Conservation (phyloP, 2,329 filamentous ascomycete genomes). For the Fusarium nisikadoi region DNA sequence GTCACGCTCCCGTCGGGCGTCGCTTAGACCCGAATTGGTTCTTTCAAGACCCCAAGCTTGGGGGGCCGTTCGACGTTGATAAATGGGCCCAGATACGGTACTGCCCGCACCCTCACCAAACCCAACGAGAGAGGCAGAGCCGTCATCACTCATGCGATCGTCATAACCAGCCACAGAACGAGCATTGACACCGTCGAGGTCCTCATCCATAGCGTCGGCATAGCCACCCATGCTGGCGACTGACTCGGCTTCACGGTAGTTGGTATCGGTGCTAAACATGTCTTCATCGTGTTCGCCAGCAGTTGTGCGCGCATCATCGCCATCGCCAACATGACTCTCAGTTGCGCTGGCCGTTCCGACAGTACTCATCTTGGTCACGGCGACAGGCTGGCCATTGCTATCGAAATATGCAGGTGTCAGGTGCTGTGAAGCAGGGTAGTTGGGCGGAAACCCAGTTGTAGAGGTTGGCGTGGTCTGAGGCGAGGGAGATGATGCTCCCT, state of each 20-base stretch:
- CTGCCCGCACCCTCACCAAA: slow-evolving; percentile 93
- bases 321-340: slow-evolving; percentile 71
- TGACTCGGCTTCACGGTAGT: slow-evolving; percentile 66
- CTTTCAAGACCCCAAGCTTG: slow-evolving; percentile 60
- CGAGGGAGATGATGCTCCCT: slow-evolving; percentile 53
- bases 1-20: slow-evolving; percentile 53
- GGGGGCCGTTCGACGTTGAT: slow-evolving; percentile 63
- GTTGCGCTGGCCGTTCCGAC: slow-evolving; percentile 92
- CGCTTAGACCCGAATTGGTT: slow-evolving; percentile 63
- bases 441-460: slow-evolving; percentile 55
- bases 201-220: slow-evolving; percentile 64
- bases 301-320: slow-evolving; percentile 63
- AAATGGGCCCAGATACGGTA: slow-evolving; percentile 82
- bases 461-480: slow-evolving; percentile 65
- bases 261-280: slow-evolving; percentile 75
- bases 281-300: slow-evolving; percentile 71
- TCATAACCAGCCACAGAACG: slow-evolving; percentile 64
- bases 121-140: slow-evolving; percentile 83
- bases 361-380: slow-evolving; percentile 82
- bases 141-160: slow-evolving; percentile 87
- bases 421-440: slow-evolving; percentile 52
- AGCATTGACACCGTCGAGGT: slow-evolving; percentile 57
- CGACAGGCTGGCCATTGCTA: slow-evolving; percentile 73
- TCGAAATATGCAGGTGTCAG: slow-evolving; percentile 82
- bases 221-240: slow-evolving; percentile 65